A percentile compares a stretch with the other conserved stretches of the same genome.
These are phyloP conservation scores for Talaromyces sp. DNA, from an alignment of 2,329 filamentous ascomycete species.

Conservation along the genomic window DNA sequence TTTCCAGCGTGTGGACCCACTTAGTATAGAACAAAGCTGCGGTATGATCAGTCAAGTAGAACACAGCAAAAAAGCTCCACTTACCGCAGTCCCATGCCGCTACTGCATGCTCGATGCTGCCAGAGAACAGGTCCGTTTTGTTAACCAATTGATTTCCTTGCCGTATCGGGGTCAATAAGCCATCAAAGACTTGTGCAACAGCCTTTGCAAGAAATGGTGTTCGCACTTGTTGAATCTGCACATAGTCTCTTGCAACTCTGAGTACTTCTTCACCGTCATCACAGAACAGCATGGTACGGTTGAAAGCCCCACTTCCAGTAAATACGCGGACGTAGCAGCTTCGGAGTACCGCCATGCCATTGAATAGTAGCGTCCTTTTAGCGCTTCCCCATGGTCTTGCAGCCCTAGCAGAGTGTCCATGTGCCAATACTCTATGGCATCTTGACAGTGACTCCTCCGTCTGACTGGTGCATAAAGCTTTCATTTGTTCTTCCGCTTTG, in stretches of 20 bases:
- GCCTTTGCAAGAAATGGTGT: conserved; percentile 21
- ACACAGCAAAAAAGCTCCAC: background rate
- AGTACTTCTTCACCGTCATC: conserved; percentile 20
- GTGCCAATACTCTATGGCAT: conserved; percentile 19
- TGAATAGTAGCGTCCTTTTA: conserved; percentile 28
- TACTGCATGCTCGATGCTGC: conserved; percentile 29
- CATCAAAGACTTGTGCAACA: conserved; percentile 23
- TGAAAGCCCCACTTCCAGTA: conserved; percentile 20
- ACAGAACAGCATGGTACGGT: conserved; percentile 24
- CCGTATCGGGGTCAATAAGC: conserved; percentile 22
- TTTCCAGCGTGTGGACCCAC: conserved; percentile 27
- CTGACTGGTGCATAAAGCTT: conserved; percentile 16
- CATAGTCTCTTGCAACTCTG: conserved; percentile 19
- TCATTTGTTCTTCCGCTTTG: conserved; percentile 15
- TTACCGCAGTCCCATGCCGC: conserved; percentile 28
- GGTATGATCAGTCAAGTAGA: background rate
- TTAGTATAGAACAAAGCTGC: conserved; percentile 26
- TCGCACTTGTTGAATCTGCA: conserved; percentile 18
- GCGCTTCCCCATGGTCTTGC: conserved; percentile 6
- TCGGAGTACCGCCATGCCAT: conserved; percentile 27
- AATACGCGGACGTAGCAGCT: conserved; percentile 27
- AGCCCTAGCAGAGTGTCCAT: background rate
- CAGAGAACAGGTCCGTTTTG: conserved; percentile 28
- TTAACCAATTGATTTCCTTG: conserved; percentile 22
- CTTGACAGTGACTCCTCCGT: conserved; percentile 22